Evolutionary conservation across 2,329 filamentous ascomycete genomes (phyloP).

Genomic region (Aspergillus tanneri): DNA sequence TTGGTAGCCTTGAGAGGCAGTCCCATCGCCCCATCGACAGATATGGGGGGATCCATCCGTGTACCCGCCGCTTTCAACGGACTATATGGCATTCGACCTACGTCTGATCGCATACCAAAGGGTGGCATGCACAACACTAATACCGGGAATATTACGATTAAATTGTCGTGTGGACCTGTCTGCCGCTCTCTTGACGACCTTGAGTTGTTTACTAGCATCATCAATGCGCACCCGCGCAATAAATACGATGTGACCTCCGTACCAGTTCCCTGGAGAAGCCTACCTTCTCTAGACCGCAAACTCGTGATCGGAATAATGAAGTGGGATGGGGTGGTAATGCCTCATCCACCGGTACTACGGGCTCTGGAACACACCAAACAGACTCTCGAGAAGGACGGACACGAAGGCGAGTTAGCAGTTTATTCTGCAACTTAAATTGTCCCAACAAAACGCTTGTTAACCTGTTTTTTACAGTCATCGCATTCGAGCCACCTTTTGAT

Average conservation of each 20-base stretch:
- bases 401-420: background rate
- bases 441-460: too few species aligned
- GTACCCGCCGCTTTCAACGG: slow-evolving; percentile 59
- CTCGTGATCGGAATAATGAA: slow-evolving; percentile 2
- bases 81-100: slow-evolving; percentile 44
- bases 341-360: slow-evolving; percentile 3
- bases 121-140: slow-evolving; percentile 1
- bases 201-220: background rate
- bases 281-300: background rate
- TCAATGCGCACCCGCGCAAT: slow-evolving; percentile 1
- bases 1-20: slow-evolving; percentile 52
- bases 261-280: slow-evolving; percentile 2
- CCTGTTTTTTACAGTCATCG: background rate
- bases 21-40: slow-evolving; percentile 55
- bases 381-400: background rate
- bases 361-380: slow-evolving; percentile 1
- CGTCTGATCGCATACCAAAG: slow-evolving; percentile 2
- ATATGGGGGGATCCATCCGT: slow-evolving; percentile 54
- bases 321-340: slow-evolving; percentile 5
- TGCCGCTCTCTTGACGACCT: slow-evolving; percentile 1
- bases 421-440: too few species aligned
- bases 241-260: slow-evolving; percentile 1
- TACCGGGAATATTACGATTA: background rate
- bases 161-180: slow-evolving; percentile 3
- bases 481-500: background rate